Conservation (phyloP, 2,329 filamentous ascomycete genomes). For the Phialophora macrospora region DNA sequence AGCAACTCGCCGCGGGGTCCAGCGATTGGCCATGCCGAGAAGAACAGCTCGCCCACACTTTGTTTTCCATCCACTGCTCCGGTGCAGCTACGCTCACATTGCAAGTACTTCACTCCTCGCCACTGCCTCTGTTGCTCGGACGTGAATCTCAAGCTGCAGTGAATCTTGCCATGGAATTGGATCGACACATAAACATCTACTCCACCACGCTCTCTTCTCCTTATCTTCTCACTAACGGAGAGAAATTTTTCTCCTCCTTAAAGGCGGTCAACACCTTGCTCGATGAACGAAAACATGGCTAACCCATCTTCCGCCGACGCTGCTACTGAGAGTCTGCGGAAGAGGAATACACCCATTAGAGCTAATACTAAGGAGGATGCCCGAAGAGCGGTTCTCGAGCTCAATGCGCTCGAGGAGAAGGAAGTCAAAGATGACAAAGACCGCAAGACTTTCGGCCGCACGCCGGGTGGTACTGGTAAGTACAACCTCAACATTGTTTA, state of each 20-base stretch:
- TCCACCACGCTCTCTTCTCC: not conserved
- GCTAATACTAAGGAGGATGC: constrained; percentile 47
- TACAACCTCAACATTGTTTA: constrained; percentile 34
- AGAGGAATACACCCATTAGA: constrained; percentile 50
- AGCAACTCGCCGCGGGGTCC: not conserved
- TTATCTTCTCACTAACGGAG: not conserved
- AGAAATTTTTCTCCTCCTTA: constrained; percentile 6
- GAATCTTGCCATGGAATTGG: not conserved
- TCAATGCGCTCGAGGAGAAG: constrained; percentile 55
- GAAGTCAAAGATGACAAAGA: constrained; percentile 55
- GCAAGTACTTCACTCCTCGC: constrained; percentile 1
- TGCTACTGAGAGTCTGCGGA: constrained; percentile 51
- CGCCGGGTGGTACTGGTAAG: constrained; percentile 87
- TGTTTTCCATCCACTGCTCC: constrained; percentile 13
- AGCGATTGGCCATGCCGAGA: constrained; percentile 8
- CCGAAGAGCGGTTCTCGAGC: constrained; percentile 54
- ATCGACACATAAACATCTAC: not conserved
- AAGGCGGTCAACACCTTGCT: constrained; percentile 2
- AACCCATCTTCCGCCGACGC: constrained; percentile 25
- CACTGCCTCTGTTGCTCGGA: not conserved
- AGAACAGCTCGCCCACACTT: constrained; percentile 10
- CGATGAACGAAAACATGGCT: constrained; percentile 18
- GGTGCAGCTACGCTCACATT: not conserved
- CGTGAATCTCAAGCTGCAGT: not conserved
- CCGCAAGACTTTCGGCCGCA: constrained; percentile 87